A percentile compares a stretch with the other conserved stretches of the same genome.
phyloP scores from a whole-genome alignment of 2,329 filamentous ascomycete genomes.

The Coniosporium tulheliwenetii region DNA sequence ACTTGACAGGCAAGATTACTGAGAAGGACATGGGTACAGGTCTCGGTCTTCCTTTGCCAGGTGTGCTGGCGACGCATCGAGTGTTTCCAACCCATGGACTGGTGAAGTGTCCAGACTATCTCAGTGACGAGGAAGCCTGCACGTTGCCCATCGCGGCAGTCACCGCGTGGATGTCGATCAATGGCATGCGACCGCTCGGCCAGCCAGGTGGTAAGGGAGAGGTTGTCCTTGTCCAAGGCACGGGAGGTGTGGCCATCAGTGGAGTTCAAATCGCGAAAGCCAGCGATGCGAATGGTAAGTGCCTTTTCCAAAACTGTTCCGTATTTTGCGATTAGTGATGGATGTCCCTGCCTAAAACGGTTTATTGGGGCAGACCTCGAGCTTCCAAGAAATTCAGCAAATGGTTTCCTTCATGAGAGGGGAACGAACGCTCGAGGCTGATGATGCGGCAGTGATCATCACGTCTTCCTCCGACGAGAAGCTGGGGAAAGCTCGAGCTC shows the following conservation, averaged over 20 bases:
- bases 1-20: conserved; percentile 42
- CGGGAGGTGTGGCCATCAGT: conserved; percentile 26
- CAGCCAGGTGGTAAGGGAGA: conserved; percentile 27
- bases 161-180: conserved; percentile 51
- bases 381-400: too few species aligned
- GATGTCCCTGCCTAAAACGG: background rate
- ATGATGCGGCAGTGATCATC: conserved; percentile 39
- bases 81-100: conserved; percentile 42
- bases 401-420: conserved; percentile 1
- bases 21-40: conserved; percentile 39
- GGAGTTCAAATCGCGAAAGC: conserved; percentile 25
- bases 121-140: conserved; percentile 43
- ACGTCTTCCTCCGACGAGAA: conserved; percentile 44
- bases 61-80: conserved; percentile 43
- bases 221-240: conserved; percentile 24
- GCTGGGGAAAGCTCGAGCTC: conserved; percentile 32
- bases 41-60: conserved; percentile 43
- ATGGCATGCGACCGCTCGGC: conserved; percentile 40
- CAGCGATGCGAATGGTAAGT: conserved; percentile 20
- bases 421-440: conserved; percentile 16
- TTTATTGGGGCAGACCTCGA: too few species aligned
- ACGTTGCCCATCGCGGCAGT: conserved; percentile 46
- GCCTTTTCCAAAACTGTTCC: too few species aligned
- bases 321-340: too few species aligned
- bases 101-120: conserved; percentile 39